Conservation (phyloP, 2,329 filamentous ascomycete genomes). For the Microdochium nivale region DNA sequence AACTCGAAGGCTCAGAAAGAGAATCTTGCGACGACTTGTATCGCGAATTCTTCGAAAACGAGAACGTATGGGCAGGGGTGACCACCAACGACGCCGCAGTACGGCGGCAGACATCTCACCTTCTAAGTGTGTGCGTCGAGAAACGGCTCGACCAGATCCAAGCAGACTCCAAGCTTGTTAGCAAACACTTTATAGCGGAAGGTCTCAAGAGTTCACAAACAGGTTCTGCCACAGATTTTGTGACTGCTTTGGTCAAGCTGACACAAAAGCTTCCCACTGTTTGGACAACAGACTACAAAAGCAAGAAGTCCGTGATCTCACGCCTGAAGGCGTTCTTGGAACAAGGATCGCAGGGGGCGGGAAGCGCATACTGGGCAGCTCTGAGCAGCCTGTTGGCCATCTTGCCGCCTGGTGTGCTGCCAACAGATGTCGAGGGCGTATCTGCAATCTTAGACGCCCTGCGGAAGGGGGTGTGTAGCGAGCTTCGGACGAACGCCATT, state of each 20-base stretch:
- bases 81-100: conserved; percentile 51
- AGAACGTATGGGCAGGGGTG: conserved; percentile 58
- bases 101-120: conserved; percentile 40
- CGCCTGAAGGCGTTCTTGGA: conserved; percentile 66
- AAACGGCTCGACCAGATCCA: conserved; percentile 36
- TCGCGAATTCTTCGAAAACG: conserved; percentile 55
- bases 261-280: conserved; percentile 57
- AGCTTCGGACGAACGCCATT: conserved; percentile 58
- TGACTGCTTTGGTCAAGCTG: conserved; percentile 57
- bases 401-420: conserved; percentile 44
- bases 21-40: conserved; percentile 54
- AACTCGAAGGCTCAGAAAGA: conserved; percentile 41
- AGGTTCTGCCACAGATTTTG: conserved; percentile 64
- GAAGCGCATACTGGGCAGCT: conserved; percentile 63
- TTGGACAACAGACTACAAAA: conserved; percentile 57
- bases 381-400: conserved; percentile 54
- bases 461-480: conserved; percentile 61
- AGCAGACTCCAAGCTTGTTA: conserved; percentile 39
- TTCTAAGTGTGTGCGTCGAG: conserved; percentile 40
- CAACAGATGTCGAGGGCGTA: conserved; percentile 42
- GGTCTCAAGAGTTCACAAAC: conserved; percentile 64
- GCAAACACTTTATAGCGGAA: conserved; percentile 58
- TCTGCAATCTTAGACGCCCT: conserved; percentile 58
- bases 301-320: conserved; percentile 44
- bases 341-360: conserved; percentile 75